Evolutionary conservation across 2,329 filamentous ascomycete species (phyloP), one percentile per base, ranked within the genome.

Genomic region (Trichoderma gracile): DNA sequence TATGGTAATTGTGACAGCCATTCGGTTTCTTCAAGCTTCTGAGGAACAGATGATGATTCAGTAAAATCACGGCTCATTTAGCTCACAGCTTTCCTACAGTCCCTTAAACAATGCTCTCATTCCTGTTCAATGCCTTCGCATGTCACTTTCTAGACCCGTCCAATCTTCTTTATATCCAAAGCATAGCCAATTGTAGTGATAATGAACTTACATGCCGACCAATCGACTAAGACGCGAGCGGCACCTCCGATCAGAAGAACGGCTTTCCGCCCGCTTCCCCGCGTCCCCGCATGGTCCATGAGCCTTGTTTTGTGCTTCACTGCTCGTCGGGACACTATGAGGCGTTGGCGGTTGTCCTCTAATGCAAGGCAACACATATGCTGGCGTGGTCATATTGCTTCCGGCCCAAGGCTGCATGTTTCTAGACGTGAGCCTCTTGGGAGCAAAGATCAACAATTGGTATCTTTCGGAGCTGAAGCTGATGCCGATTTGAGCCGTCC

Each of bases 341-440:
- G 45, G 5, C 33, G 47, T 17, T 47, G 21, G 6, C 56, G 30
- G 8, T 60, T 10, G 46, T 27, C n/a, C 30, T 50, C 30, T 43
- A 21, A 17, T 30, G 46, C 3, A 43, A 45, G 19, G 33, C 57
- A 23, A 52, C 57, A 23, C 57, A 42, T 17, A 33, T 52, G 21
- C 57, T 50, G 33, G 50, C 46, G 5, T 50, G 23, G 6, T 50
- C 57, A 33, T 42, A 21, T 12, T 60, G 49, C 10, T 25, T 60
- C 10, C 57, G 49, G 2, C 50, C 57, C 0, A 50, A 17, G 46
- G 57, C 30, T 6, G 57, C 25, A 27, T 46, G 57, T 5, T 60
- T 46, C 57, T 46, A 60, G 12, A 52, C 46, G 7, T 30, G 46
- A n/a, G 46, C 52, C 21, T 52, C 46, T 23, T 60, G 57, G 3